A percentile compares a stretch with the other conserved stretches of the same genome.
Conservation (phyloP, 768 basidiomycete species). For the Arthromyces matolae region DNA sequence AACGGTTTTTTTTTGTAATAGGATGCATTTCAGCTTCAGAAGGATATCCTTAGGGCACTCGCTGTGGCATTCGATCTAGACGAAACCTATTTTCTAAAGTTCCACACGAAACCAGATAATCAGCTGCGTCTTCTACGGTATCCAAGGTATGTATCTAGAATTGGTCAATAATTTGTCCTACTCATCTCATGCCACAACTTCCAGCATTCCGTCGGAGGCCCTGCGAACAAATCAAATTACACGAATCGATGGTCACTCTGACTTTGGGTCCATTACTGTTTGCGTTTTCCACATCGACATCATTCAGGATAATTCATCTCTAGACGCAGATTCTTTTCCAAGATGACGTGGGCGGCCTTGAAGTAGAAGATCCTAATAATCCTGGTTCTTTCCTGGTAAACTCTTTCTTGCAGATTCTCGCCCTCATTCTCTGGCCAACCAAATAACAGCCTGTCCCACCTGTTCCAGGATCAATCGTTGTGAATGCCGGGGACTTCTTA, state of each 20-base stretch:
- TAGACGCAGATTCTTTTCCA: slow-evolving; percentile 44
- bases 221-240: slow-evolving; percentile 35
- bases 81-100: slow-evolving; percentile 40
- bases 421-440: background rate
- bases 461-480: slow-evolving; percentile 42
- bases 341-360: slow-evolving; percentile 57
- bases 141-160: slow-evolving; percentile 31
- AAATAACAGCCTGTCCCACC: slow-evolving; percentile 35
- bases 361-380: slow-evolving; percentile 51
- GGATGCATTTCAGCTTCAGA: slow-evolving; percentile 41
- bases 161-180: background rate
- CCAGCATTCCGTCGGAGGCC: slow-evolving; percentile 29
- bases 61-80: slow-evolving; percentile 42
- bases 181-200: background rate
- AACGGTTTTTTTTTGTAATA: slow-evolving; percentile 15
- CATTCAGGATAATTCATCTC: background rate
- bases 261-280: slow-evolving; percentile 54
- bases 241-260: slow-evolving; percentile 48
- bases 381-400: slow-evolving; percentile 40
- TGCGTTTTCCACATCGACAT: background rate
- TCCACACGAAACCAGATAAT: slow-evolving; percentile 44
- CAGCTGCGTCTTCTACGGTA: slow-evolving; percentile 59
- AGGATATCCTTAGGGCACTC: slow-evolving; percentile 43
- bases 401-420: background rate
- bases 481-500: slow-evolving; percentile 51